phyloP scores from a whole-genome alignment of 352 stramenopile genomes.

The Phytophthora pluvialis region DNA sequence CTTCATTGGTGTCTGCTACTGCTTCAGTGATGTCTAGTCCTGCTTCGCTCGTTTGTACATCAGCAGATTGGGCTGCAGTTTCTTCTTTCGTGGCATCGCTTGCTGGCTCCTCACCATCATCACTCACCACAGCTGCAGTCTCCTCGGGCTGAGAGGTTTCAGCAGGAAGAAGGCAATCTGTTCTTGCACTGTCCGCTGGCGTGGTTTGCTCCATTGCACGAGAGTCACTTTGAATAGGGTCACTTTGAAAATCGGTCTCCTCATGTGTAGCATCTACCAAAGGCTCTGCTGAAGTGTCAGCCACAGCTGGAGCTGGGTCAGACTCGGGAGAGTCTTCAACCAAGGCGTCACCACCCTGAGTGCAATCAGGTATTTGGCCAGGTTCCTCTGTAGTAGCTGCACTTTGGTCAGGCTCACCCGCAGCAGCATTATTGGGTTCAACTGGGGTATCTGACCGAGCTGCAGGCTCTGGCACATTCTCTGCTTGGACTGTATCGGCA shows the following conservation, averaged over 20 bases:
- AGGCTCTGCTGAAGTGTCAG: neutral
- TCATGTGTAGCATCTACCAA: slow-evolving; percentile 10
- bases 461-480: neutral
- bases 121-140: neutral
- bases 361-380: slow-evolving; percentile 4
- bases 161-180: neutral
- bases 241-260: too few relatives aligned
- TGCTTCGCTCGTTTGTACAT: neutral
- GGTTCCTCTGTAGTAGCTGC: neutral
- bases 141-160: slow-evolving; percentile 4
- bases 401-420: slow-evolving; percentile 2
- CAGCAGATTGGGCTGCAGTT: neutral
- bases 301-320: neutral
- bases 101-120: neutral
- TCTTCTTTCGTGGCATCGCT: neutral
- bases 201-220: neutral
- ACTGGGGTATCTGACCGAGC: neutral
- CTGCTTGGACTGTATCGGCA: neutral
- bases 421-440: slow-evolving; percentile 1
- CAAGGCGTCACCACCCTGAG: slow-evolving; percentile 4
- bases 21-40: neutral
- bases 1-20: slow-evolving; percentile 1
- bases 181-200: neutral
- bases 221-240: too few relatives aligned
- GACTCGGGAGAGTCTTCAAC: slow-evolving; percentile 4